phyloP scores from a whole-genome alignment of 306 rosid genomes.

The Malus orientalis region DNA sequence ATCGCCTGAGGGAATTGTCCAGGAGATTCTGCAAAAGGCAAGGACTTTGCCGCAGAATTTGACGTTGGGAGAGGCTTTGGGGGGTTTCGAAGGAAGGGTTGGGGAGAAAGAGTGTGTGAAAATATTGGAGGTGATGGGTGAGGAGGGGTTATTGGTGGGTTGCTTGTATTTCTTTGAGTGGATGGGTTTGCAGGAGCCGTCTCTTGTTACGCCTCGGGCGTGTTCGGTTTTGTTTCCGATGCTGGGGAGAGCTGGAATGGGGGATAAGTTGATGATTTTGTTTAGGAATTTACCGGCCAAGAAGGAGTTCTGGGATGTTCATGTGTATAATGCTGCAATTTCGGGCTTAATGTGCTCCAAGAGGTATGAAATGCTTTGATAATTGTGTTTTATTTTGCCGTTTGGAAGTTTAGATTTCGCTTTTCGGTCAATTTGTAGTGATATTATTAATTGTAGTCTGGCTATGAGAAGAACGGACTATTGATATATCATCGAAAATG shows the following conservation, averaged over 20 bases:
- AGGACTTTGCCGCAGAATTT: conserved; percentile 46
- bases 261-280: conserved; percentile 54
- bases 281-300: conserved; percentile 47
- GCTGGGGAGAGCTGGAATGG: conserved; percentile 75
- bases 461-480: no score
- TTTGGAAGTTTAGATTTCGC: background rate
- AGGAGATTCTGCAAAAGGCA: conserved; percentile 56
- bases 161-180: conserved; percentile 85
- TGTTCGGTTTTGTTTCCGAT: conserved; percentile 62
- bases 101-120: conserved; percentile 43
- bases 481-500: no score
- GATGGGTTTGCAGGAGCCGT: conserved; percentile 77
- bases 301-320: conserved; percentile 58
- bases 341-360: conserved; percentile 54
- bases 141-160: conserved; percentile 35
- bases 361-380: conserved; percentile 38
- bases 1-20: conserved; percentile 34
- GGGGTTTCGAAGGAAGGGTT: conserved; percentile 45
- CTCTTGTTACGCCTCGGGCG: conserved; percentile 50
- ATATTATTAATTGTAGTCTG: background rate
- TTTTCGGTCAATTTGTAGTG: background rate
- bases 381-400: conserved; percentile 5
- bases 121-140: conserved; percentile 50
- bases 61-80: conserved; percentile 64
- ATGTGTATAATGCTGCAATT: conserved; percentile 71